Evolutionary conservation across 2,329 filamentous ascomycete genomes (phyloP), one percentile per base, ranked within the genome.

Genomic region (Hymenoscyphus salicellus): DNA sequence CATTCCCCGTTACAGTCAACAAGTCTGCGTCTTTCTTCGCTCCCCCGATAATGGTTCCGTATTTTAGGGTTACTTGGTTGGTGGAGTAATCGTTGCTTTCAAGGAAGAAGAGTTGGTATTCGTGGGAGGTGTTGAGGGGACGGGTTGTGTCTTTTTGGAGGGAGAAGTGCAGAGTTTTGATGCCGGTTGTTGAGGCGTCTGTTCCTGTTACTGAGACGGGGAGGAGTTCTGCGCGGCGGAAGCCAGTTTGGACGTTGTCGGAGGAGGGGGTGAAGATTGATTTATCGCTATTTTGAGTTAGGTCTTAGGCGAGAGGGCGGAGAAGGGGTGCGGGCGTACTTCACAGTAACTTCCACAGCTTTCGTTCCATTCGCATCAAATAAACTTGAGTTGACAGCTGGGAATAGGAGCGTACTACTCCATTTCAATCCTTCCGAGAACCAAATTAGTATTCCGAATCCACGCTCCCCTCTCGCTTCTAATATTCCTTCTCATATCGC

Each of bases 81-180:
- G 78, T 79, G 67, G 78, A 79, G 73, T 77, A 84, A 67, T 80
- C 78, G 62, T 71, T 75, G 68, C 76, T 78, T 73, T 83, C 81
- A 33, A 82, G 78, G 73, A 81, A 84, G 46, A 81, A 73, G 88
- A 86, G 10, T 81, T 82, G 62, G 83, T 75, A 77, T 88, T 88
- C 62, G 88, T 75, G 14, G 46, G 20, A 30, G 10, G 14, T n/a
- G 61, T 63, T 63, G 8, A 63, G 26, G 5, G 82, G 80, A 11
- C 83, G 78, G 49, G 77, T 71, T 2, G 75, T 64, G 68, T 87
- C 84, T 71, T 83, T 82, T 74, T 79, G 79, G 32, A 88, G 72
- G 69, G 82, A 84, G 75, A 85, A 88, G 75, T 89, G 86, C 58
- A 88, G 78, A 1, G 85, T 87, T 76, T 87, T 87, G 64, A 86